Conservation (phyloP, 345 rosid genomes). For the Chamaenerion angustifolium region DNA sequence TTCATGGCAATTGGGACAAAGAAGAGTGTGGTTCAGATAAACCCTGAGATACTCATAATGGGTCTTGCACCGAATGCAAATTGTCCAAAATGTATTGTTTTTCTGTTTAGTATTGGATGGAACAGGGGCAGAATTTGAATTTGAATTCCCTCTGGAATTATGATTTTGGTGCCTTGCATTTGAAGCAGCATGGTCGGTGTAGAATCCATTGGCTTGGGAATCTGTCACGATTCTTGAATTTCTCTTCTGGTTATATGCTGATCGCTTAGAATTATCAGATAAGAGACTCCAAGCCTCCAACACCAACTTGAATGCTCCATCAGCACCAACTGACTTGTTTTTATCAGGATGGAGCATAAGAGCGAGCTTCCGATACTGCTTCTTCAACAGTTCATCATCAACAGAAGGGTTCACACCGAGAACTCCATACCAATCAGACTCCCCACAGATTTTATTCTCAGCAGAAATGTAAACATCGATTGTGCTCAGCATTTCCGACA, state of each 20-base stretch:
- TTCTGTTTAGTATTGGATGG: conserved; percentile 19
- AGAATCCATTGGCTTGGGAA: conserved; percentile 34
- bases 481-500: conserved; percentile 40
- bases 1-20: conserved; percentile 61
- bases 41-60: conserved; percentile 69
- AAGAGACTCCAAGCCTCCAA: conserved; percentile 67
- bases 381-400: conserved; percentile 51
- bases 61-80: conserved; percentile 56
- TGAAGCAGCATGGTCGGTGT: conserved; percentile 14
- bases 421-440: conserved; percentile 69
- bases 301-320: conserved; percentile 75
- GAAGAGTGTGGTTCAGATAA: conserved; percentile 63
- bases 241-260: conserved; percentile 46
- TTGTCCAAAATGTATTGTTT: conserved; percentile 74
- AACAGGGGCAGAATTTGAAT: conserved; percentile 9
- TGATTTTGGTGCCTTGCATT: conserved; percentile 17
- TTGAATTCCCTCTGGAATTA: conserved; percentile 8
- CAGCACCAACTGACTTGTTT: conserved; percentile 71
- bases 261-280: conserved; percentile 51
- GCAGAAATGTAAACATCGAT: conserved; percentile 57
- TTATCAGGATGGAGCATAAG: conserved; percentile 83
- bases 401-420: conserved; percentile 46
- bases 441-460: conserved; percentile 46
- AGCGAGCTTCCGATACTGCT: conserved; percentile 57
- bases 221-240: conserved; percentile 20